These are phyloP conservation scores for Cantharellus anzutake DNA, from an alignment of 768 basidiomycete species.

Conservation along the genomic window DNA sequence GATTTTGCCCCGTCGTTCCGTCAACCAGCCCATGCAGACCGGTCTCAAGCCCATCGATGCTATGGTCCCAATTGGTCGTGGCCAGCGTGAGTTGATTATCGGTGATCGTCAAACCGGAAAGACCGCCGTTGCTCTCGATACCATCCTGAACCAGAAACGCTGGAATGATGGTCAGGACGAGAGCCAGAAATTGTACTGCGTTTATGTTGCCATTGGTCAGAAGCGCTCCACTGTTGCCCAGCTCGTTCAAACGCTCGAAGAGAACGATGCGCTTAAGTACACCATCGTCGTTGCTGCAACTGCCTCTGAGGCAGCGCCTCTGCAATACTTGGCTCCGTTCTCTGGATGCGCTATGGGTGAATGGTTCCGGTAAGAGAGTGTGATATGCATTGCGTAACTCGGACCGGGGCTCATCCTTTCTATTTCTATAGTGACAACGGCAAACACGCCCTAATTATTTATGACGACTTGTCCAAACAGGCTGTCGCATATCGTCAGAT, in stretches of 20 bases:
- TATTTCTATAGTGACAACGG: slow-evolving; percentile 34
- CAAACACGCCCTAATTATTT: slow-evolving; percentile 98
- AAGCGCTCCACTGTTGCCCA: slow-evolving; percentile 99
- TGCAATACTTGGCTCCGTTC: slow-evolving; percentile 99
- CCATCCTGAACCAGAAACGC: slow-evolving; percentile 99
- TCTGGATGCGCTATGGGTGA: slow-evolving; percentile 99
- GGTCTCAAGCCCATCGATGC: slow-evolving; percentile 99
- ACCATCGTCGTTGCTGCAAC: slow-evolving; percentile 98
- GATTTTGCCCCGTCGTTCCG: slow-evolving; percentile 97
- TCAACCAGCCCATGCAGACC: slow-evolving; percentile 99
- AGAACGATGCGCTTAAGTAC: slow-evolving; percentile 99
- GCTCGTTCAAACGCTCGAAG: slow-evolving; percentile 97
- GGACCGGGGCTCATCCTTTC: not conserved
- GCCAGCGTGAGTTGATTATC: slow-evolving; percentile 99
- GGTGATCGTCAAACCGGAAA: slow-evolving; percentile 99
- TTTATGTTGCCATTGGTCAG: slow-evolving; percentile 98
- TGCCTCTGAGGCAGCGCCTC: slow-evolving; percentile 95
- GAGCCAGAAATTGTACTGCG: slow-evolving; percentile 97
- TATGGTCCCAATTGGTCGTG: slow-evolving; percentile 99
- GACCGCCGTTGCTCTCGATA: slow-evolving; percentile 98
- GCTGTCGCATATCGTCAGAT: slow-evolving; percentile 99
- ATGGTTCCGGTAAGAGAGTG: slow-evolving; percentile 63
- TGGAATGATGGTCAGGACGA: slow-evolving; percentile 99
- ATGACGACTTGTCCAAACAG: slow-evolving; percentile 99
- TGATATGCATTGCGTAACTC: not conserved